Conservation (phyloP, 768 basidiomycete genomes). For the Naganishia antarctica region DNA sequence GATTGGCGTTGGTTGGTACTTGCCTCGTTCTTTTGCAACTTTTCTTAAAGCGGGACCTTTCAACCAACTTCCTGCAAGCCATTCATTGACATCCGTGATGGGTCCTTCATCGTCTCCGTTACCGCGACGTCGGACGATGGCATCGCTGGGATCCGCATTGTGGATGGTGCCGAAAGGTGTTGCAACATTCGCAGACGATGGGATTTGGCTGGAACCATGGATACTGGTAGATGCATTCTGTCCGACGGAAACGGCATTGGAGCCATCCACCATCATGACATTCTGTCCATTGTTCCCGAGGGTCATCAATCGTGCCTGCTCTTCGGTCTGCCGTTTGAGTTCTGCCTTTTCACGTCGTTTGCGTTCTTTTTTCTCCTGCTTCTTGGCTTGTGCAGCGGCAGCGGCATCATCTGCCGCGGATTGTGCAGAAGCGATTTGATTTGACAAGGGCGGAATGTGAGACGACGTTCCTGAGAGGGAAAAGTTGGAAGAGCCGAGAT, state of each 20-base stretch:
- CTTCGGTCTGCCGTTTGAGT: slow-evolving; percentile 5
- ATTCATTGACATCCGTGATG: slow-evolving; percentile 15
- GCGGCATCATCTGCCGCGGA: not conserved
- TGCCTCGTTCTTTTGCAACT: slow-evolving; percentile 11
- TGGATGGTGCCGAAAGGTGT: too few relatives aligned
- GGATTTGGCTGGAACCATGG: not conserved
- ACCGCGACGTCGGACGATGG: slow-evolving; percentile 1
- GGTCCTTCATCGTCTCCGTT: slow-evolving; percentile 14
- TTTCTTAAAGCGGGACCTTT: slow-evolving; percentile 12
- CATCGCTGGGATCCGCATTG: not conserved
- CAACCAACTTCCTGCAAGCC: slow-evolving; percentile 16
- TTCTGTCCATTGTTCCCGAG: too few relatives aligned
- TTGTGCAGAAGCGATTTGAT: not conserved
- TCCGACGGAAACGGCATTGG: not conserved
- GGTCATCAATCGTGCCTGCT: not conserved
- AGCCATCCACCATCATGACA: too few relatives aligned
- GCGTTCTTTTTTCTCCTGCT: slow-evolving; percentile 10
- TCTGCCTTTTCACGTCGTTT: slow-evolving; percentile 14
- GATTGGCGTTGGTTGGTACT: not conserved
- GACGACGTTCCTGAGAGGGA: not conserved
- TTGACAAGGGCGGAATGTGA: not conserved
- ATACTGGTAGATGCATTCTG: not conserved
- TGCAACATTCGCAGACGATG: not conserved
- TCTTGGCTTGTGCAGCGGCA: slow-evolving; percentile 1
- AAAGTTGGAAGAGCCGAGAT: not conserved